Conservation (phyloP, 2,329 filamentous ascomycete genomes). For the Neofusicoccum parvum region DNA sequence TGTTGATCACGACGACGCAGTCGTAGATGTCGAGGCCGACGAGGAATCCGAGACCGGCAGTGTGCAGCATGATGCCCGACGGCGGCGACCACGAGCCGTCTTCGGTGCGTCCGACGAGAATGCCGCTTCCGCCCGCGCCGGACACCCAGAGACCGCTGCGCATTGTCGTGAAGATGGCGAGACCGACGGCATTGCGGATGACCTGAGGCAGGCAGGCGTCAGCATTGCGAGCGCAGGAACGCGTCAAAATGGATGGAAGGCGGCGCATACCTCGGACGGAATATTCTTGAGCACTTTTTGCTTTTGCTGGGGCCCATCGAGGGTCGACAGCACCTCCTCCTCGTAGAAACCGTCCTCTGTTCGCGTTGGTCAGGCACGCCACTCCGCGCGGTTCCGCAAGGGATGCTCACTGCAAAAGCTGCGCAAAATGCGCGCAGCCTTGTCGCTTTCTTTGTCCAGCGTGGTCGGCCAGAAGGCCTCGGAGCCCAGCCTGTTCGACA, state of each 20-base stretch:
- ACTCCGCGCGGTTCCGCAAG: neutral
- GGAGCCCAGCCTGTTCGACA: conserved; percentile 78
- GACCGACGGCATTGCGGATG: conserved; percentile 83
- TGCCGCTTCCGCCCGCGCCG: conserved; percentile 85
- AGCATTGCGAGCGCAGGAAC: neutral
- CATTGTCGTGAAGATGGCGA: conserved; percentile 96
- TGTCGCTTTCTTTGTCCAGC: conserved; percentile 87
- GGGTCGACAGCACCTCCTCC: conserved; percentile 51
- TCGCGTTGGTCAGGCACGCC: conserved; percentile 25
- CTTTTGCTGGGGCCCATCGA: conserved; percentile 59
- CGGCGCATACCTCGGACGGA: conserved; percentile 57
- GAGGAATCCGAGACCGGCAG: conserved; percentile 83
- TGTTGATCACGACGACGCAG: conserved; percentile 91
- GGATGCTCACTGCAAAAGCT: conserved; percentile 80
- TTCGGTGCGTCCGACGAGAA: conserved; percentile 79
- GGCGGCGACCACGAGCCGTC: conserved; percentile 92
- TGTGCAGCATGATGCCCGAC: conserved; percentile 88
- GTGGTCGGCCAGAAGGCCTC: conserved; percentile 86
- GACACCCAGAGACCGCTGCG: conserved; percentile 89
- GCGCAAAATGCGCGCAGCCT: conserved; percentile 83
- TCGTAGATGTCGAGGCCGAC: conserved; percentile 95
- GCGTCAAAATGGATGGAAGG: neutral
- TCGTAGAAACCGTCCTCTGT: conserved; percentile 69
- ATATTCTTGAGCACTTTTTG: conserved; percentile 78
- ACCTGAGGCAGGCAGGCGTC: conserved; percentile 52